Percentiles rank a stretch among this genome's conserved stretches.
These are phyloP conservation scores for Rutstroemia sp. DNA, from an alignment of 2,329 filamentous ascomycete species.

Conservation along the genomic window DNA sequence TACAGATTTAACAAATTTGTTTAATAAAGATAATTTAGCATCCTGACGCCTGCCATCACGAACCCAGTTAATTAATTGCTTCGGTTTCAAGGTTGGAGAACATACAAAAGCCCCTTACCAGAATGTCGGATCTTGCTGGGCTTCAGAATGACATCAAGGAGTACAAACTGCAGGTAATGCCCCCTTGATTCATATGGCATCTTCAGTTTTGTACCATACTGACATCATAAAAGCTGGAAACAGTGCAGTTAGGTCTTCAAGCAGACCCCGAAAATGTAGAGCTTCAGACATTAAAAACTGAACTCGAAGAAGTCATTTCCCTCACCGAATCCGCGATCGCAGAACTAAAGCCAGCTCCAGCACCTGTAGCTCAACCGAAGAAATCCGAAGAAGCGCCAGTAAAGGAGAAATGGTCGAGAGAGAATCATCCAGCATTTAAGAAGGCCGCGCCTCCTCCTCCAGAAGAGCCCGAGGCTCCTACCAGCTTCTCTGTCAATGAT, in stretches of 20 bases:
- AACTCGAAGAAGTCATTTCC: slow-evolving; percentile 75
- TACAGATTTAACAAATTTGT: not conserved
- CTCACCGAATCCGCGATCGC: slow-evolving; percentile 74
- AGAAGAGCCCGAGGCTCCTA: slow-evolving; percentile 44
- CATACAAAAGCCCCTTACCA: not conserved
- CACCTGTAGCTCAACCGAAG: slow-evolving; percentile 25
- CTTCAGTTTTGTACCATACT: slow-evolving; percentile 8
- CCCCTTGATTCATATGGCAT: not conserved
- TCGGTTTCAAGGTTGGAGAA: not conserved
- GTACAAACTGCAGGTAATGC: slow-evolving; percentile 48
- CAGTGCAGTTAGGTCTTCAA: slow-evolving; percentile 67
- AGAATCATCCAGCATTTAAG: slow-evolving; percentile 73
- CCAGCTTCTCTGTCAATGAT: slow-evolving; percentile 79
- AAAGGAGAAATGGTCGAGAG: slow-evolving; percentile 69
- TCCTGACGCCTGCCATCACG: too few relatives aligned
- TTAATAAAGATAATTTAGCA: not conserved
- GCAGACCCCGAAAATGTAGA: slow-evolving; percentile 75
- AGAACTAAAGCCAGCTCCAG: slow-evolving; percentile 53
- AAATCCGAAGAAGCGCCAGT: slow-evolving; percentile 43
- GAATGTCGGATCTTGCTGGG: slow-evolving; percentile 24
- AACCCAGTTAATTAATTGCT: too few relatives aligned
- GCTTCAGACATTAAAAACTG: slow-evolving; percentile 67
- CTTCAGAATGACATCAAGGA: slow-evolving; percentile 45
- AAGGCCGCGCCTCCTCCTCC: slow-evolving; percentile 43
- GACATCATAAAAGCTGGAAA: slow-evolving; percentile 54